These are phyloP conservation scores for Myriangium duriaei DNA, from an alignment of 2,329 filamentous ascomycete species.

Conservation along the genomic window DNA sequence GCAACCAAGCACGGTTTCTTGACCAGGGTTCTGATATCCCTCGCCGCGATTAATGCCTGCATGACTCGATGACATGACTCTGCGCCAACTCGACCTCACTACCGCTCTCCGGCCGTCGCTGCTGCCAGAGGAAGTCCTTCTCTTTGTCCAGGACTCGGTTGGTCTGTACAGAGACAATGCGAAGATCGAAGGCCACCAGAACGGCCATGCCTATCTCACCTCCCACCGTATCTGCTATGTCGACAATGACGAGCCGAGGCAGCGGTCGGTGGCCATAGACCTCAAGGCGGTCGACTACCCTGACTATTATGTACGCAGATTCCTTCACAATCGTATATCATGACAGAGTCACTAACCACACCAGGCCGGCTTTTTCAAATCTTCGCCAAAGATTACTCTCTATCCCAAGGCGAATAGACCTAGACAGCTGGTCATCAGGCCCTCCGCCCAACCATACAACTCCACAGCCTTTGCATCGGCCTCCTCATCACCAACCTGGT, in stretches of 20 bases:
- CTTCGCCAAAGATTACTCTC: conserved; percentile 83
- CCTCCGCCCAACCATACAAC: conserved; percentile 33
- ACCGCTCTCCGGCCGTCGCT: conserved; percentile 89
- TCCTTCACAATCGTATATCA: conserved; percentile 12
- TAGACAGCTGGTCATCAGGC: conserved; percentile 44
- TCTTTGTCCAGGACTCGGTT: conserved; percentile 96
- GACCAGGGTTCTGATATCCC: too few relatives aligned
- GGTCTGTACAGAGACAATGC: conserved; percentile 96
- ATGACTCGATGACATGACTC: too few relatives aligned
- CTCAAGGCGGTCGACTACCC: conserved; percentile 82
- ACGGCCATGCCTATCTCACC: conserved; percentile 91
- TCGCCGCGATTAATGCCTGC: too few relatives aligned
- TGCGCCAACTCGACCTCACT: conserved; percentile 89
- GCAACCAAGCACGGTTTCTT: too few relatives aligned
- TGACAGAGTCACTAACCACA: conserved; percentile 11
- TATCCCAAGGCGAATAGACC: conserved; percentile 68
- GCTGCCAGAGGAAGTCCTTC: conserved; percentile 80
- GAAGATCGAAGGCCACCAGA: conserved; percentile 87
- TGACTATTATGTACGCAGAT: conserved; percentile 63
- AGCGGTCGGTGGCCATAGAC: conserved; percentile 72
- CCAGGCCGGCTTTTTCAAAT: conserved; percentile 83
- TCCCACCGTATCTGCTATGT: conserved; percentile 94
- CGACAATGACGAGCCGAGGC: conserved; percentile 72
- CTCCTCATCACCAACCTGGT: conserved; percentile 34
- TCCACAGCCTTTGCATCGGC: conserved; percentile 35